phyloP scores from a whole-genome alignment of 176 grass and related monocot genomes.

The Microstegium vimineum region DNA sequence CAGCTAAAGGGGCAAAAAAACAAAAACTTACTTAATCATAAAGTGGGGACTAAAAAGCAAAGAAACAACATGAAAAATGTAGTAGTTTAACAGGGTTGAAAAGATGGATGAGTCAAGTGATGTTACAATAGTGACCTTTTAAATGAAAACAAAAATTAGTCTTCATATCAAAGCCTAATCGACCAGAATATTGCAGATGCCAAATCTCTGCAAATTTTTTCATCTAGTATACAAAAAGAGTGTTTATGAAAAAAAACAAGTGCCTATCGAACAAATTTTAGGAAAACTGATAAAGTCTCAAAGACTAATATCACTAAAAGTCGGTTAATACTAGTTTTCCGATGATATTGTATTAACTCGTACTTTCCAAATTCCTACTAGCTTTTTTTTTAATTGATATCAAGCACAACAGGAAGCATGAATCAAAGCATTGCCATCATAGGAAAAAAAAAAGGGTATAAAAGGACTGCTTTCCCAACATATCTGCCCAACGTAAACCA shows the following conservation, averaged over 20 bases:
- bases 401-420: not conserved
- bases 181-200: not conserved
- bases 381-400: not conserved
- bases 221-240: not conserved
- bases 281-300: not conserved
- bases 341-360: not conserved
- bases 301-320: not conserved
- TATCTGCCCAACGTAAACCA: not conserved
- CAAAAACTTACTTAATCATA: not conserved
- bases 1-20: conserved; percentile 18
- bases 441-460: not conserved
- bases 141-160: not conserved
- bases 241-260: not conserved
- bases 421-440: not conserved
- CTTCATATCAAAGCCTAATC: not conserved
- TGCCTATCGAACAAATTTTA: not conserved
- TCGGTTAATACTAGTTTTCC: not conserved
- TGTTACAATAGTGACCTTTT: not conserved
- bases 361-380: not conserved
- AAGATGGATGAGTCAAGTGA: not conserved
- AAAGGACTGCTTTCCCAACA: not conserved
- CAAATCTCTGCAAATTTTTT: not conserved
- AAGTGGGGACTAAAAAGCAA: not conserved
- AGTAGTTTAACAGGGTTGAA: not conserved
- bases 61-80: not conserved